These are phyloP conservation scores for Fusarium sp. DNA, from an alignment of 2,329 filamentous ascomycete genomes.

Conservation along the genomic window DNA sequence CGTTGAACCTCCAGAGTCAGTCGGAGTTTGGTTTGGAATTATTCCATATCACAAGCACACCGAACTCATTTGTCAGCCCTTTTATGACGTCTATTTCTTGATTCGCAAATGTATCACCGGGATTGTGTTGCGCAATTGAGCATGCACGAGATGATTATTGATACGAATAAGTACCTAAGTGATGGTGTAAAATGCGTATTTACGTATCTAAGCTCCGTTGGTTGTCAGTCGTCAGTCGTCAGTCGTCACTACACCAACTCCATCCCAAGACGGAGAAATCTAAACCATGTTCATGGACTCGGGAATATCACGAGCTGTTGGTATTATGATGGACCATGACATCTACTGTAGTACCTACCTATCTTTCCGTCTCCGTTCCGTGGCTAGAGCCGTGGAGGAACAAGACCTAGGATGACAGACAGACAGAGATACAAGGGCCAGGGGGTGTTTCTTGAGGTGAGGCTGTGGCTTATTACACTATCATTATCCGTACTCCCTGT, in stretches of 20 bases:
- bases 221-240: too few species aligned
- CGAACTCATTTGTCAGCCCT: conserved; percentile 17
- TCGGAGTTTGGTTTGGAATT: conserved; percentile 15
- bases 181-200: conserved; percentile 13
- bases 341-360: neutral
- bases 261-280: too few species aligned
- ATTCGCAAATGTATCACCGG: neutral
- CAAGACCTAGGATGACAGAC: neutral
- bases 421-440: neutral
- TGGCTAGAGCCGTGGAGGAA: conserved; percentile 25
- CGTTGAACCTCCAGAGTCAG: conserved; percentile 2
- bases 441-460: conserved; percentile 22
- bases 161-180: conserved; percentile 6
- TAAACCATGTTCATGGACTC: neutral
- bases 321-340: too few species aligned
- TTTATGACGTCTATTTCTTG: conserved; percentile 22
- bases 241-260: neutral
- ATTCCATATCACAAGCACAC: conserved; percentile 13
- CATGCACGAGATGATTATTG: neutral
- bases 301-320: too few species aligned
- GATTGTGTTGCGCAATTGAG: neutral
- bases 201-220: conserved; percentile 29
- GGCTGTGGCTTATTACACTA: conserved; percentile 44
- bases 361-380: conserved; percentile 12
- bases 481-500: too few species aligned